Percentiles rank a stretch among this genome's conserved stretches.
Conservation (phyloP, 345 rosid genomes). For the Linum lewisii region DNA sequence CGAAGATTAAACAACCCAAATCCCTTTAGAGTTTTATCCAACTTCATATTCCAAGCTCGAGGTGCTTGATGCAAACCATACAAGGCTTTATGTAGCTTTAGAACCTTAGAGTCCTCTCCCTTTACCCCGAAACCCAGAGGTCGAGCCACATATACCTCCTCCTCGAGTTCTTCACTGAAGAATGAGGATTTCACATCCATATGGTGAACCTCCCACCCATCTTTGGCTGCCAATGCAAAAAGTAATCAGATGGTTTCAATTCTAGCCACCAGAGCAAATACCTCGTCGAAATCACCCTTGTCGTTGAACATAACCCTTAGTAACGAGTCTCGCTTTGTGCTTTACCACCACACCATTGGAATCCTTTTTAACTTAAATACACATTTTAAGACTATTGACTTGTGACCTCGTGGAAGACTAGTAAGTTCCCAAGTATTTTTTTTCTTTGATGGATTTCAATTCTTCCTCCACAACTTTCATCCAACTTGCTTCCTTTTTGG, state of each 20-base stretch:
- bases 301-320: not conserved
- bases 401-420: not conserved
- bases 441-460: constrained; percentile 1
- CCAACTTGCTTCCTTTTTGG: not conserved
- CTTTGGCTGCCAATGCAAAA: not conserved
- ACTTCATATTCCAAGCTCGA: no score
- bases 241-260: not conserved
- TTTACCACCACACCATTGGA: not conserved
- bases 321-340: not conserved
- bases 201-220: not conserved
- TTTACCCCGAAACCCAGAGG: constrained; percentile 1
- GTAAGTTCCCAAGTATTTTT: not conserved
- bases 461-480: constrained; percentile 3
- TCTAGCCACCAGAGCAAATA: not conserved
- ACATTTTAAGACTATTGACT: not conserved
- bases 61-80: no score
- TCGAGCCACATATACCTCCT: not conserved
- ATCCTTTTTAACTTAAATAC: constrained; percentile 3
- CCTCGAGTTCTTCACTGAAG: not conserved
- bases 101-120: no score
- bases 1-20: no score
- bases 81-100: no score
- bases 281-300: not conserved
- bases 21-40: no score
- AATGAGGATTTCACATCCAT: constrained; percentile 6